A percentile compares a stretch with the other conserved stretches of the same genome.
phyloP scores from a whole-genome alignment of 768 basidiomycete species.

The Pleurotus pulmonarius region DNA sequence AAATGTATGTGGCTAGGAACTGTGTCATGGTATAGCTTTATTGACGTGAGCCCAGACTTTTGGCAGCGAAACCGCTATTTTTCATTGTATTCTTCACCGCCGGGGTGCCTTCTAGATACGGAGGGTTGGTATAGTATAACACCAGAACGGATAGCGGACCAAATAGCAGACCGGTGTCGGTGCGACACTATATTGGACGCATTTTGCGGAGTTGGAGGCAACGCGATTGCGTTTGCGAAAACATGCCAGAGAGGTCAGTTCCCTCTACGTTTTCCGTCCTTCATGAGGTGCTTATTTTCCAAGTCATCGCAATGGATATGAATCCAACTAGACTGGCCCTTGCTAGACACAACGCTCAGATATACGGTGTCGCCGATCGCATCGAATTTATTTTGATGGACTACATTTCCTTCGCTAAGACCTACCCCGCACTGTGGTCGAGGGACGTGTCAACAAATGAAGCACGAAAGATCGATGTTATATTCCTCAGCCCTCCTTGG shows the following conservation, averaged over 20 bases:
- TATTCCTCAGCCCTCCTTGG: slow-evolving; percentile 96
- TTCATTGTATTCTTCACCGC: slow-evolving; percentile 61
- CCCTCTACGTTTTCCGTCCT: neutral
- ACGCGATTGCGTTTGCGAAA: slow-evolving; percentile 94
- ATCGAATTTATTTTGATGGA: slow-evolving; percentile 93
- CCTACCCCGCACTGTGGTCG: slow-evolving; percentile 31
- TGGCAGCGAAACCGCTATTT: slow-evolving; percentile 81
- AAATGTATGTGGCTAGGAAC: slow-evolving; percentile 63
- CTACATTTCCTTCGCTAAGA: slow-evolving; percentile 73
- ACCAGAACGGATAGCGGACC: slow-evolving; percentile 86
- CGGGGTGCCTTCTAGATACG: slow-evolving; percentile 84
- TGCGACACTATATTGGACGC: slow-evolving; percentile 86
- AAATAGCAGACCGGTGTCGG: slow-evolving; percentile 90
- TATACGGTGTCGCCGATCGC: slow-evolving; percentile 92
- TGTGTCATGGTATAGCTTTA: neutral
- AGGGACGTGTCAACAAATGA: slow-evolving; percentile 16
- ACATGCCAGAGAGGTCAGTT: slow-evolving; percentile 89
- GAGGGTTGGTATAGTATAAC: slow-evolving; percentile 99
- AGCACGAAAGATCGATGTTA: slow-evolving; percentile 70
- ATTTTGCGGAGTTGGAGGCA: slow-evolving; percentile 97
- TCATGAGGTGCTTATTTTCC: neutral
- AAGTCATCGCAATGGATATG: slow-evolving; percentile 92
- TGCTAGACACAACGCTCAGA: slow-evolving; percentile 88
- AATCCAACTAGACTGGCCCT: slow-evolving; percentile 82
- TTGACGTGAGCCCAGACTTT: slow-evolving; percentile 56